Percentiles rank a stretch among this genome's conserved stretches.
These are phyloP conservation scores for Hericium coralloides DNA, from an alignment of 768 basidiomycete species.

Conservation along the genomic window DNA sequence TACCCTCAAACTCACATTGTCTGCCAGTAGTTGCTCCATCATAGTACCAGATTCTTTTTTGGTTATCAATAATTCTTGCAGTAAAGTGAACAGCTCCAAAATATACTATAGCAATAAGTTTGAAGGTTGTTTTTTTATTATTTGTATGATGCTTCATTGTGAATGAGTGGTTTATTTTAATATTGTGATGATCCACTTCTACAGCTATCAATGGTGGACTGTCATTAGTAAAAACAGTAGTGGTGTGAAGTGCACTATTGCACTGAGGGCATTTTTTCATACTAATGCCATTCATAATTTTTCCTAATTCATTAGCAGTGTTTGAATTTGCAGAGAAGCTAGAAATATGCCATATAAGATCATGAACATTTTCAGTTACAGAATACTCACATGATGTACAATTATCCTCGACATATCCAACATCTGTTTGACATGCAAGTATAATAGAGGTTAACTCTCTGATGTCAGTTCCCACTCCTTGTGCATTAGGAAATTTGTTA, in stretches of 20 bases:
- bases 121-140: neutral
- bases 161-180: neutral
- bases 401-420: neutral
- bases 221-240: neutral
- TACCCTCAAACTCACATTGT: neutral
- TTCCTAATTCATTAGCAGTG: neutral
- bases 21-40: conserved; percentile 12
- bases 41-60: too few relatives aligned
- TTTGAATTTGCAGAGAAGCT: too few relatives aligned
- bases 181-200: neutral
- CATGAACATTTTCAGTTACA: neutral
- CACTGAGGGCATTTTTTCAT: neutral
- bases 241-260: neutral
- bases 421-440: neutral
- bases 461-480: neutral
- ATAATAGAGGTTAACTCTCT: neutral
- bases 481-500: neutral
- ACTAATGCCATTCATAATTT: neutral
- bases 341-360: neutral
- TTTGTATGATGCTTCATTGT: neutral
- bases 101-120: conserved; percentile 17
- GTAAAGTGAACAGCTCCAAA: conserved; percentile 17
- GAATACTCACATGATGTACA: neutral
- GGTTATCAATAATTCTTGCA: conserved; percentile 13
- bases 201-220: neutral